phyloP scores from a whole-genome alignment of 495 filamentous ascomycete genomes.

The Aspergillus steynii region DNA sequence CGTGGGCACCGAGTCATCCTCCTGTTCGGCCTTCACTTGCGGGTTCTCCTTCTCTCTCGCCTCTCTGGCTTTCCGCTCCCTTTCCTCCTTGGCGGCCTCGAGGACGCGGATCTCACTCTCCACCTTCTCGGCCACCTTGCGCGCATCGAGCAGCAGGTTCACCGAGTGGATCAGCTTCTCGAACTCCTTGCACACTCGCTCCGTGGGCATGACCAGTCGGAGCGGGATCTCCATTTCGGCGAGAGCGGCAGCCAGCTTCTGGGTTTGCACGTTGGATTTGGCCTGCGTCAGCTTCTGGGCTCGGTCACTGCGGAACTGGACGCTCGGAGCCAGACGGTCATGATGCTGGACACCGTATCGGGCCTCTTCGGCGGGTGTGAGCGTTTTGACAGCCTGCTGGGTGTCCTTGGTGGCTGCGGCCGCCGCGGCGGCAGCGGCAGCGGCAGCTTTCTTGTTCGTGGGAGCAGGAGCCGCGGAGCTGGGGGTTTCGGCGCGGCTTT shows the following conservation, averaged over 20 bases:
- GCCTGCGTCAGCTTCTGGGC: constrained; percentile 79
- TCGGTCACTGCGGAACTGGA: constrained; percentile 82
- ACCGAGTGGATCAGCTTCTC: constrained; percentile 78
- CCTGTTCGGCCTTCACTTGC: constrained; percentile 40
- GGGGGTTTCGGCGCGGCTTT: constrained; percentile 44
- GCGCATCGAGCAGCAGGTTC: constrained; percentile 71
- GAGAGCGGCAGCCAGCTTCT: constrained; percentile 75
- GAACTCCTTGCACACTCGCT: constrained; percentile 73
- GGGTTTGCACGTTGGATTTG: constrained; percentile 78
- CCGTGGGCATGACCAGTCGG: constrained; percentile 82
- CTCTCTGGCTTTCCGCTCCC: constrained; percentile 46
- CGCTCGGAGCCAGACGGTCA: constrained; percentile 72
- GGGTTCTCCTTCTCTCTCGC: constrained; percentile 30
- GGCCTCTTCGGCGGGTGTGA: constrained; percentile 70
- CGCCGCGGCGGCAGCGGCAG: constrained; percentile 30
- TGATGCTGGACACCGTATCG: constrained; percentile 83
- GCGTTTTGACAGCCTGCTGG: constrained; percentile 60
- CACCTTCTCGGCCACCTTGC: constrained; percentile 83
- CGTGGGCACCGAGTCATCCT: constrained; percentile 27
- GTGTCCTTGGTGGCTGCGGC: constrained; percentile 37
- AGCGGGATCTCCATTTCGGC: constrained; percentile 77
- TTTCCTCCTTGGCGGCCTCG: constrained; percentile 62
- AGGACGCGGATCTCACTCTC: constrained; percentile 78
- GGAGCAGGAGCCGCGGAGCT: constrained; percentile 30
- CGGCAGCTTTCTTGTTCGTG: constrained; percentile 58